These are phyloP conservation scores for Chlorella vulgaris DNA, from an alignment of 139 green algal species.

Conservation along the genomic window DNA sequence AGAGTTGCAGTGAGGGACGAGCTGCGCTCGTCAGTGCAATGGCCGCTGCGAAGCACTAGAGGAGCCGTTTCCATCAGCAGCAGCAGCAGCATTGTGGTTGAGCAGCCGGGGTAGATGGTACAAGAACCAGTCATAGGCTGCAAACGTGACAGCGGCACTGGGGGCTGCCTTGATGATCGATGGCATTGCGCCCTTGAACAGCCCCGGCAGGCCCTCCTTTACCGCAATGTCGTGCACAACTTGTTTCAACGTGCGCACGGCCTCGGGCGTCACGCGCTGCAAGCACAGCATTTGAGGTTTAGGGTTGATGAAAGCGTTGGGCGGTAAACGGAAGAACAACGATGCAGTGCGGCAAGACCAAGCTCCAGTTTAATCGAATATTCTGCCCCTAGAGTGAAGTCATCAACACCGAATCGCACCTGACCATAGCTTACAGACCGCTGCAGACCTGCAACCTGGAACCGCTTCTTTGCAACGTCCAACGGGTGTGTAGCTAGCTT, in stretches of 20 bases:
- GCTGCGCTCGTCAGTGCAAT: neutral
- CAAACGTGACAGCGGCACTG: conserved; percentile 91
- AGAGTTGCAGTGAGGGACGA: too few relatives aligned
- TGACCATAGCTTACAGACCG: conserved; percentile 74
- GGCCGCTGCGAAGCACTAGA: neutral
- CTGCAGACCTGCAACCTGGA: conserved; percentile 86
- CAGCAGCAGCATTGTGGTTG: neutral
- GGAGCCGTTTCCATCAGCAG: neutral
- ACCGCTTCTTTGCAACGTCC: conserved; percentile 98
- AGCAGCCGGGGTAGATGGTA: too few relatives aligned
- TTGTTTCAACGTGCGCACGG: conserved; percentile 52
- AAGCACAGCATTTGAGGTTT: too few relatives aligned
- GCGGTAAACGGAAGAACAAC: too few relatives aligned
- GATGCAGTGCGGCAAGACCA: neutral
- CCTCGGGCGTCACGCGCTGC: conserved; percentile 61
- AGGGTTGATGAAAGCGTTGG: too few relatives aligned
- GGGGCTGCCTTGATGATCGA: conserved; percentile 95
- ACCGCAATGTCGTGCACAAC: conserved; percentile 65
- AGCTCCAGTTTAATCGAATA: neutral
- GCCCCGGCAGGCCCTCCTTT: conserved; percentile 77
- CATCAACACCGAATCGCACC: neutral
- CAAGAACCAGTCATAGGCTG: conserved; percentile 72
- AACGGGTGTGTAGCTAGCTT: conserved; percentile 92
- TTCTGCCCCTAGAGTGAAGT: neutral
- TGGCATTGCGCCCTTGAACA: conserved; percentile 94